Evolutionary conservation across 2,329 filamentous ascomycete species (phyloP).

Genomic region (Madurella mycetomatis): DNA sequence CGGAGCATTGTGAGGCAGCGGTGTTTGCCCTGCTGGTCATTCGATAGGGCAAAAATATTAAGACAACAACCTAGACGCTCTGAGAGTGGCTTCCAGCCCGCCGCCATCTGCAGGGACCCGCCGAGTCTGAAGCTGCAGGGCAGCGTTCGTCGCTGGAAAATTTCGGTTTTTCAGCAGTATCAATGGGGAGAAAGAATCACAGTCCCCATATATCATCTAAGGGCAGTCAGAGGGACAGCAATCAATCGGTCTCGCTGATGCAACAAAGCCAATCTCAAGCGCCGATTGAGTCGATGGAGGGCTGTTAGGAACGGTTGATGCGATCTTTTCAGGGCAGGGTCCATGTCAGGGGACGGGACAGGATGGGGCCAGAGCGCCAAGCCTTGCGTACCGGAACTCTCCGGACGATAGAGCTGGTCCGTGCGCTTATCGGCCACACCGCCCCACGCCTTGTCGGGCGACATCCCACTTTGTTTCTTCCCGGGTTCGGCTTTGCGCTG

Average conservation of each 20-base stretch:
- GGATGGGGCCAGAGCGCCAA: neutral
- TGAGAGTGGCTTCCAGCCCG: neutral
- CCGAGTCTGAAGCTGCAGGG: neutral
- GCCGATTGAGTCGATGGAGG: too few relatives aligned
- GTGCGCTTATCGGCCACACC: constrained; percentile 9
- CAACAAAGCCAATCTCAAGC: too few relatives aligned
- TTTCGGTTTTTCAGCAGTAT: too few relatives aligned
- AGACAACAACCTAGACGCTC: too few relatives aligned
- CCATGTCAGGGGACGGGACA: neutral
- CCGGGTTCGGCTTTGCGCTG: neutral
- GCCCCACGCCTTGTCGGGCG: neutral
- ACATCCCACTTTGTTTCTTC: neutral
- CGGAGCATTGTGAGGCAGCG: constrained; percentile 6
- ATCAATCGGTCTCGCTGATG: too few relatives aligned
- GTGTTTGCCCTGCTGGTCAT: neutral
- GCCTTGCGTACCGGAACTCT: neutral
- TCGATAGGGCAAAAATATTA: too few relatives aligned
- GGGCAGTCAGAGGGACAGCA: too few relatives aligned
- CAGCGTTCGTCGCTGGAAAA: neutral
- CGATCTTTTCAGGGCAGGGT: too few relatives aligned
- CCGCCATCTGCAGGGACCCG: neutral
- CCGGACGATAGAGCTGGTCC: constrained; percentile 1
- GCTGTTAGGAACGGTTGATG: too few relatives aligned
- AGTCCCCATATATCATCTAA: too few relatives aligned
- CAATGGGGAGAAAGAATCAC: too few relatives aligned